Evolutionary conservation across 2,329 filamentous ascomycete species (phyloP).

Genomic region (Blumeria hordei): DNA sequence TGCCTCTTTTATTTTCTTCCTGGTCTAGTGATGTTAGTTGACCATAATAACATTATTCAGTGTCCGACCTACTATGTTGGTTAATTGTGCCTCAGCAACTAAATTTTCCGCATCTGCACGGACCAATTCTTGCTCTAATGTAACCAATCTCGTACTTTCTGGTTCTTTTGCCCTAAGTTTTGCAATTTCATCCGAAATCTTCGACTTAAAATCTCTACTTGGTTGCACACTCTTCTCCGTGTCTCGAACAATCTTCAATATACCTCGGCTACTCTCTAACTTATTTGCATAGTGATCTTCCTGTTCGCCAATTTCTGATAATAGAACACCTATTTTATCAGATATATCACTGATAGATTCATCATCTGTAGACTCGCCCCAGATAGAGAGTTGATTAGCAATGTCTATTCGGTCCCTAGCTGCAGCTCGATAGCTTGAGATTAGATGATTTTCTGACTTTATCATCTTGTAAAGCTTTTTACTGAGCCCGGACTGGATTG

Average conservation of each 20-base stretch:
- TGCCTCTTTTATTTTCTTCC: conserved; percentile 87
- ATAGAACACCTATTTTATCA: conserved; percentile 82
- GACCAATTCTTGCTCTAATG: conserved; percentile 87
- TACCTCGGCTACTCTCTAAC: conserved; percentile 58
- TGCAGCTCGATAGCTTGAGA: conserved; percentile 62
- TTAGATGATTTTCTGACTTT: conserved; percentile 81
- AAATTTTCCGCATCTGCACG: conserved; percentile 86
- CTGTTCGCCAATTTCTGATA: conserved; percentile 83
- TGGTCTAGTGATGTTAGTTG: conserved; percentile 32
- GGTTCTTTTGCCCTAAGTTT: conserved; percentile 84
- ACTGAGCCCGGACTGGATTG: conserved; percentile 67
- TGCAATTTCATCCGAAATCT: conserved; percentile 80
- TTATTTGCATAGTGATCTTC: conserved; percentile 73
- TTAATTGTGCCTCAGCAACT: conserved; percentile 88
- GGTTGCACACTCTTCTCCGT: conserved; percentile 92
- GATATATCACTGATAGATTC: conserved; percentile 72
- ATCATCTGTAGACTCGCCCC: conserved; percentile 81
- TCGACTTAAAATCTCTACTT: conserved; percentile 62
- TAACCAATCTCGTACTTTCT: conserved; percentile 53
- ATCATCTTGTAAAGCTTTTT: conserved; percentile 78
- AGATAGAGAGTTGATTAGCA: conserved; percentile 79
- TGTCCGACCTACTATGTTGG: conserved; percentile 52
- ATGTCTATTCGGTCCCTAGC: conserved; percentile 66
- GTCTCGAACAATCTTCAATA: conserved; percentile 83
- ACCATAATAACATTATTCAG: background rate